Evolutionary conservation across 441 rosid species (phyloP).

Genomic region (Biscutella laevigata): DNA sequence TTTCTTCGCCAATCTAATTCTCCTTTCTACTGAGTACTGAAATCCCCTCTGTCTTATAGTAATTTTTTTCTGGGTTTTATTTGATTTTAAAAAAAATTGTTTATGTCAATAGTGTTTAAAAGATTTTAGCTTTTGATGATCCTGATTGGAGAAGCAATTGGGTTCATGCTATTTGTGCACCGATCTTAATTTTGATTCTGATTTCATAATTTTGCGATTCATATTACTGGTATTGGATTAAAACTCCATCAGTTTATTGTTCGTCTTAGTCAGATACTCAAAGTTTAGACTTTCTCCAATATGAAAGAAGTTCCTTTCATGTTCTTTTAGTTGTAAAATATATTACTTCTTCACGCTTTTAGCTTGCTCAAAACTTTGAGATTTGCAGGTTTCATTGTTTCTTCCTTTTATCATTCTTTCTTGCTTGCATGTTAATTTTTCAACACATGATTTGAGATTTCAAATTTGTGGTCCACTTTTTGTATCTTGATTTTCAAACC

Average conservation of each 20-base stretch:
- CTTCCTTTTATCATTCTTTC: conserved; percentile 8
- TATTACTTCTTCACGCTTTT: background rate
- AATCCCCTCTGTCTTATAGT: too few relatives aligned
- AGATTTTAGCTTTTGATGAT: conserved; percentile 18
- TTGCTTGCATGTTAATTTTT: conserved; percentile 29
- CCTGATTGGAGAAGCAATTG: background rate
- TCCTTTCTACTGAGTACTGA: background rate
- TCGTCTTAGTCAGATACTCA: conserved; percentile 15
- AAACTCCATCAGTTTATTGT: background rate
- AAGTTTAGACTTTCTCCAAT: conserved; percentile 1
- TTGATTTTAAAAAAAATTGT: background rate
- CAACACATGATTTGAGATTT: conserved; percentile 18
- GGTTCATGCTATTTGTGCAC: conserved; percentile 8
- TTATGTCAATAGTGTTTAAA: background rate
- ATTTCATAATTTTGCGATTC: background rate
- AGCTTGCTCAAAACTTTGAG: background rate
- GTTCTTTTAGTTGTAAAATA: conserved; percentile 2
- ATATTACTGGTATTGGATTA: background rate
- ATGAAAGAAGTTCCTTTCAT: background rate
- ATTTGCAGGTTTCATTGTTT: conserved; percentile 2
- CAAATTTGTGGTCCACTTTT: background rate
- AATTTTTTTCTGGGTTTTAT: conserved; percentile 19
- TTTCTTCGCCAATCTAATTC: conserved; percentile 1
- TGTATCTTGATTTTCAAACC: background rate
- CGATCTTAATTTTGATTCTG: background rate